These are phyloP conservation scores for Pichia sp. DNA, from an alignment of 1,139 yeast species.

Conservation along the genomic window DNA sequence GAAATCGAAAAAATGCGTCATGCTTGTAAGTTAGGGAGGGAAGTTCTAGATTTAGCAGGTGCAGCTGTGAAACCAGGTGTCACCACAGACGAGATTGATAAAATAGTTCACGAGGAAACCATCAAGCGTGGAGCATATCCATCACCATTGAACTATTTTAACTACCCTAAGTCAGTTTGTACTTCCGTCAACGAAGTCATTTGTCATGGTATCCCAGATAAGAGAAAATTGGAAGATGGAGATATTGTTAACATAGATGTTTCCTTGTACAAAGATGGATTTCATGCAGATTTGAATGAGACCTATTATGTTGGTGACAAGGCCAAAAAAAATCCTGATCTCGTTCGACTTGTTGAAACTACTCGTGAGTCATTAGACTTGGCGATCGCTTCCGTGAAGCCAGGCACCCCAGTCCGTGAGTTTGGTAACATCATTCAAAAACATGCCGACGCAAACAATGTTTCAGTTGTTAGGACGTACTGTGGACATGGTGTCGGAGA, in stretches of 20 bases:
- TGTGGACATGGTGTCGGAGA: conserved; percentile 93
- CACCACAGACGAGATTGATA: conserved; percentile 91
- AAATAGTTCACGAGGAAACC: conserved; percentile 80
- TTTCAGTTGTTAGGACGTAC: conserved; percentile 85
- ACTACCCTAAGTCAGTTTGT: conserved; percentile 90
- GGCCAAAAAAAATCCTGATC: conserved; percentile 68
- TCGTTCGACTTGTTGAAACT: conserved; percentile 87
- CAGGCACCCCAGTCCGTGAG: conserved; percentile 85
- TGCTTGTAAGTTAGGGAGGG: conserved; percentile 76
- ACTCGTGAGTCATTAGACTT: conserved; percentile 83
- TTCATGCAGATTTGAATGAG: conserved; percentile 93
- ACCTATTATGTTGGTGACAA: conserved; percentile 96
- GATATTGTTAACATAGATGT: conserved; percentile 93
- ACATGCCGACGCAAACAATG: conserved; percentile 73
- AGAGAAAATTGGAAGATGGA: conserved; percentile 81
- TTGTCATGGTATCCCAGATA: conserved; percentile 97
- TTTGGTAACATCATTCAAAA: conserved; percentile 86
- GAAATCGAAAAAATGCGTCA: conserved; percentile 71
- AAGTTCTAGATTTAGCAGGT: conserved; percentile 83
- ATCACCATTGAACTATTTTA: conserved; percentile 90
- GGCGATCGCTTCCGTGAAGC: conserved; percentile 83
- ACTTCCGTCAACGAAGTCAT: conserved; percentile 92
- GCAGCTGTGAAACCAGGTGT: conserved; percentile 79
- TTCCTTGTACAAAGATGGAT: conserved; percentile 77
- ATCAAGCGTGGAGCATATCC: conserved; percentile 90